A percentile compares a stretch with the other conserved stretches of the same genome.
These are phyloP conservation scores for Trichoderma afroharzianum DNA, from an alignment of 2,329 filamentous ascomycete genomes.

Conservation along the genomic window DNA sequence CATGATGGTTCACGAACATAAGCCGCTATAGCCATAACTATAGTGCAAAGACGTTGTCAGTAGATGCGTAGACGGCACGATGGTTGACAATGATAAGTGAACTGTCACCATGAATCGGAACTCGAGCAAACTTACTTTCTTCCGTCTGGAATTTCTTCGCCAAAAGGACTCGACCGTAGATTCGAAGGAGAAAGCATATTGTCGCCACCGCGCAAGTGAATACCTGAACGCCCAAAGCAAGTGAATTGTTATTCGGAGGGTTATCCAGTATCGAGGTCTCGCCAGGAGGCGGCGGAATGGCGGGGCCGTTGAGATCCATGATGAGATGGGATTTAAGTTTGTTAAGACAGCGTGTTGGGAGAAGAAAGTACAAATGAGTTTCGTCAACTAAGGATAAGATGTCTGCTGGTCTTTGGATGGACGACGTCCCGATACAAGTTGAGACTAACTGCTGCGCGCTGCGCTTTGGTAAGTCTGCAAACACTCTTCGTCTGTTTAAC, in stretches of 20 bases:
- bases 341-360: neutral
- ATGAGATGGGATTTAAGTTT: neutral
- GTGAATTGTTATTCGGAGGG: neutral
- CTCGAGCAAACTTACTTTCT: neutral
- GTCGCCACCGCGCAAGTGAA: neutral
- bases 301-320: slow-evolving; percentile 7
- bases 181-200: neutral
- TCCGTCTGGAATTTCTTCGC: neutral
- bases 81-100: no score
- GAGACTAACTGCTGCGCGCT: neutral
- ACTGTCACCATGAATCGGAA: no score
- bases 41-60: no score
- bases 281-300: neutral
- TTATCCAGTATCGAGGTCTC: slow-evolving; percentile 1
- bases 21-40: no score
- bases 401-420: neutral
- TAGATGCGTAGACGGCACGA: no score
- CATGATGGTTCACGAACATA: no score
- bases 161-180: neutral
- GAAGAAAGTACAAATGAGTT: neutral
- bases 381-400: neutral
- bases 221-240: neutral
- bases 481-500: no score
- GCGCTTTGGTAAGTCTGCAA: neutral
- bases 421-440: neutral